Conservation (phyloP, 2,329 filamentous ascomycete genomes). For the Cladorrhinum sp. region DNA sequence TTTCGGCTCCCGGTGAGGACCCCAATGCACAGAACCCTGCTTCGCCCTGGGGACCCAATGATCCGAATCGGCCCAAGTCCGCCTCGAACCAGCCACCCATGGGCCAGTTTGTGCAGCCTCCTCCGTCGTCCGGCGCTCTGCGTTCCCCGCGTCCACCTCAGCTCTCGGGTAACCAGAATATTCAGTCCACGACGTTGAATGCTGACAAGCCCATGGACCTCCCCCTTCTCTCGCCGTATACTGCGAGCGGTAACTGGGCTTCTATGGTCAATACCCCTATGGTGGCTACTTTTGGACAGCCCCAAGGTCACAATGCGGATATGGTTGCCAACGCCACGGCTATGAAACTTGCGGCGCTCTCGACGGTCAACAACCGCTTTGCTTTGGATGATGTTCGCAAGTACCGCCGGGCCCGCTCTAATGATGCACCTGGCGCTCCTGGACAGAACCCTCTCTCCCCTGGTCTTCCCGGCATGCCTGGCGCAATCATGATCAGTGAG, state of each 20-base stretch:
- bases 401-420: constrained; percentile 86
- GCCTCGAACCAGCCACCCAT: constrained; percentile 77
- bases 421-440: constrained; percentile 64
- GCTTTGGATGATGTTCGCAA: constrained; percentile 95
- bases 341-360: constrained; percentile 96
- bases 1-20: constrained; percentile 68
- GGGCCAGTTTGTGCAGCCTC: constrained; percentile 90
- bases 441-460: constrained; percentile 64
- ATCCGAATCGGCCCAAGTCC: constrained; percentile 68
- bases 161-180: constrained; percentile 63
- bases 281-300: constrained; percentile 75
- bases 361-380: constrained; percentile 97
- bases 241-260: constrained; percentile 89
- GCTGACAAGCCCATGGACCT: constrained; percentile 68
- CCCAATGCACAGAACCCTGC: constrained; percentile 63
- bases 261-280: constrained; percentile 98
- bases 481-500: constrained; percentile 90
- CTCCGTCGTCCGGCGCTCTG: constrained; percentile 67
- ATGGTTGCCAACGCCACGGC: constrained; percentile 99
- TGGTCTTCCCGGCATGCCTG: constrained; percentile 62
- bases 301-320: constrained; percentile 68
- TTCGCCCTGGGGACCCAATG: constrained; percentile 72
- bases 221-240: constrained; percentile 81
- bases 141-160: constrained; percentile 76
- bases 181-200: constrained; percentile 80